Base-by-base conservation (phyloP, 2,329 filamentous ascomycete genomes). In the Penicillium occitanis region DNA sequence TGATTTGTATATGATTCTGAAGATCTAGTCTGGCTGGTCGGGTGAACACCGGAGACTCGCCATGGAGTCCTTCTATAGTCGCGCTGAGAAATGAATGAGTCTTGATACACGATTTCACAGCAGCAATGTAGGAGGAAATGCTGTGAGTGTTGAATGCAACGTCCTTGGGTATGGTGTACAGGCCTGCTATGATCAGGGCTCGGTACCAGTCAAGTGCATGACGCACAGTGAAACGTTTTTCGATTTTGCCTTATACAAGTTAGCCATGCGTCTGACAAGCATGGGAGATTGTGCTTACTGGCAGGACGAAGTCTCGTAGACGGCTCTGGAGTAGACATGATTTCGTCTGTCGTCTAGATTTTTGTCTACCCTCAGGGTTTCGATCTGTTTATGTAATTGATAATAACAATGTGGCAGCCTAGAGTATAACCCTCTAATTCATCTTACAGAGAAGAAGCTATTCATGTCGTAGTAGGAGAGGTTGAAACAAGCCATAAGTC, bases 61-160 rank as follows among this genome's bases (percentile, higher is more conserved):
- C 79, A 22, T 78, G 69, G 11, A 70, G 72, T 63, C 77, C 74
- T 4, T 72, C 69, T 11, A 83, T 71, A 4, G 76, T 69, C 25
- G 78, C 75, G 42, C 72, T 71, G 5, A 84, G 71, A 28, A 76
- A 76, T 3, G 81, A 74, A 65, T 81, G 77, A 14, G 73, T 60
- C 13, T 71, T 62, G 19, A 83, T 70, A 67, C 82, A 84, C 13
- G 70, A 67, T 62, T 72, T 74, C 60, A 83, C 58, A 6, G 77
- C 71, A 1, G 63, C 60, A 11, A 78, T 71, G 61, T 76, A 76
- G 14, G 73, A 69, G 19, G 19, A 1, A 30, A 62, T 40, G 30
- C 33, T 62, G 44, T 8, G n/a, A 51, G 60, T 48, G n/a, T 62
- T 44, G 46, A 62, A 62, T 11, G 25, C 19, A 4, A 2, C 7